Evolutionary conservation across 192 early-diverging fungal genomes (phyloP), one percentile per base, ranked within the genome.

Genomic region (Linnemannia schmuckeri): DNA sequence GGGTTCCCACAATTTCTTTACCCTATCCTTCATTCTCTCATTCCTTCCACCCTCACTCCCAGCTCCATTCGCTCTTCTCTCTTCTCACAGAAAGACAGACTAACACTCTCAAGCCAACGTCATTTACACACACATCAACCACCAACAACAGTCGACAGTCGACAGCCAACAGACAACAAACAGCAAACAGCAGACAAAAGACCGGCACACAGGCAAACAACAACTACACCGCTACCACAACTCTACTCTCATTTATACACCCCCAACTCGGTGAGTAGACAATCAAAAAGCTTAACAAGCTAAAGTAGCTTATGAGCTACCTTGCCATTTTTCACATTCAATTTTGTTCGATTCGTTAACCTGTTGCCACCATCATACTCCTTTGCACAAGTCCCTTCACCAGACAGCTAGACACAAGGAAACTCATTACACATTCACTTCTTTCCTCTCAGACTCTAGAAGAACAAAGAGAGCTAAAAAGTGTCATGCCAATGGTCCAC

Each of bases 401-500:
- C 49, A 52, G 5, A 17, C 17, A 49, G 47, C 4, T 17, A 17
- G 18, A 52, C 49, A 52, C 27, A 66, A 66, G n/a, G 24, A 27
- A 57, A 57, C 55, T 57, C 55, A 57, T 57, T 24, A 6, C 8
- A 1, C 24, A 46, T 27, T 27, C 55, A 57, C 9, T 57, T 6
- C 6, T 27, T 57, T 66, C 12, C 13, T 15, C 30, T 3, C 30
- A 66, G 27, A 66, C 61, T 12, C 12, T 66, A 66, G 61, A 66
- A 66, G 30, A 66, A 66, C n/a, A 66, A 63, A 61, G 55, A 61
- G n/a, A 46, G 44, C 44, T 1, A 46, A 46, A 61, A 12, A 33
- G 61, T 66, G 30, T 66, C 61, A 66, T 66, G 61, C 61, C 61
- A 27, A 66, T 66, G 61, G 61, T 66, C 61, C 61, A 66, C 27